Percentiles rank a stretch among this genome's conserved stretches.
phyloP scores from a whole-genome alignment of 495 filamentous ascomycete species.

The Ascobolus immersus region DNA sequence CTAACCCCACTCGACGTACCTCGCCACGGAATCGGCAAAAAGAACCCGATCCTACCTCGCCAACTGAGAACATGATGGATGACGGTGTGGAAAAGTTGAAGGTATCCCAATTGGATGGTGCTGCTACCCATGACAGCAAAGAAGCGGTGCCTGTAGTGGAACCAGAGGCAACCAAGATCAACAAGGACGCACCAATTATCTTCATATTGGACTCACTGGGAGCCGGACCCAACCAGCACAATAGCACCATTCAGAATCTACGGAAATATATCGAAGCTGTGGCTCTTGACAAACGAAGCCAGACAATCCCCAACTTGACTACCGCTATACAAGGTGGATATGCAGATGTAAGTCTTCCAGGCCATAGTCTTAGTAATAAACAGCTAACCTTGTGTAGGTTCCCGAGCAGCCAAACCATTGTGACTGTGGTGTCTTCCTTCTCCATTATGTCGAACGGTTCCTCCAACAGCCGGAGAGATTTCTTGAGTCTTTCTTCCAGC shows the following conservation, averaged over 20 bases:
- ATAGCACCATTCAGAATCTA: conserved; percentile 33
- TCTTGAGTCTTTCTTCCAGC: conserved; percentile 9
- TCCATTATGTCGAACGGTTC: conserved; percentile 65
- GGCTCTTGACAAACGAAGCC: conserved; percentile 37
- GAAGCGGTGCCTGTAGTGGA: no score
- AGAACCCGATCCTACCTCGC: no score
- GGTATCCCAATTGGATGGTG: no score
- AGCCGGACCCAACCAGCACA: conserved; percentile 21
- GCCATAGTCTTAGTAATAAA: background rate
- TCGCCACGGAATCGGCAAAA: no score
- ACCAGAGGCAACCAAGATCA: no score
- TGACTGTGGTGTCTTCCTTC: conserved; percentile 69
- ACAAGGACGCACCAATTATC: conserved; percentile 31
- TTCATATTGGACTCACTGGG: conserved; percentile 77
- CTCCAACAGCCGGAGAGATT: conserved; percentile 13
- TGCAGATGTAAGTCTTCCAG: conserved; percentile 9
- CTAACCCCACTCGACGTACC: no score
- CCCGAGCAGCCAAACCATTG: conserved; percentile 62
- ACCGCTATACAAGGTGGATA: conserved; percentile 21
- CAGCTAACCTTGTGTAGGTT: conserved; percentile 6
- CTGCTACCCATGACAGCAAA: conserved; percentile 14
- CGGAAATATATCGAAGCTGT: conserved; percentile 57
- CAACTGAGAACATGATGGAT: no score
- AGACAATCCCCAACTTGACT: conserved; percentile 34
- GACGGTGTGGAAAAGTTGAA: no score